Percentiles rank a stretch among this genome's conserved stretches.
phyloP scores from a whole-genome alignment of 176 grass and related monocot species.

The Areca catechu region DNA sequence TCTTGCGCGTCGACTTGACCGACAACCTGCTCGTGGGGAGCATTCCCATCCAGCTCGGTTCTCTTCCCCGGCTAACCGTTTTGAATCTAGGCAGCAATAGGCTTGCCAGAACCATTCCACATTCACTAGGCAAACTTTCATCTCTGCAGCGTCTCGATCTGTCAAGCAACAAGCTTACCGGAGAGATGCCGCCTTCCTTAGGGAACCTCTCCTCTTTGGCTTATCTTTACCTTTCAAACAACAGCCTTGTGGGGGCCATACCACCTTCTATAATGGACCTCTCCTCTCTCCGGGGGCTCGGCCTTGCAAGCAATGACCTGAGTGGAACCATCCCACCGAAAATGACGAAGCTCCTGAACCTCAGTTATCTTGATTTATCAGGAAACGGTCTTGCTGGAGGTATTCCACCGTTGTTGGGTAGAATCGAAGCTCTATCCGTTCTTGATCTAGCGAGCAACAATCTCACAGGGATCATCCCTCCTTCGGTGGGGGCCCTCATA shows the following conservation, averaged over 20 bases:
- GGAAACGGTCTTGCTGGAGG: neutral
- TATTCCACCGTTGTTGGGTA: neutral
- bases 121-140: neutral
- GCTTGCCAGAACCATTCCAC: neutral
- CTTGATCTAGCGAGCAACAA: neutral
- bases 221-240: neutral
- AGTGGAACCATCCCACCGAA: neutral
- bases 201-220: neutral
- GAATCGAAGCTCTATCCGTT: neutral
- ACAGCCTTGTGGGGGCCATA: conserved; percentile 1
- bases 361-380: neutral
- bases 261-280: neutral
- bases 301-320: neutral
- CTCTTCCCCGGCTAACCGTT: neutral
- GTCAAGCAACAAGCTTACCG: neutral
- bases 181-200: too few species aligned
- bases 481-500: neutral
- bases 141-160: neutral
- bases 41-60: neutral
- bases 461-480: neutral
- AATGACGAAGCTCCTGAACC: neutral
- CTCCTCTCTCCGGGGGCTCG: neutral
- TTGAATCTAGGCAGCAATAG: neutral
- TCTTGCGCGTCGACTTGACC: neutral
- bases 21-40: neutral